phyloP scores from a whole-genome alignment of 108 stramenopile genomes.

The Skeletonema grethae region DNA sequence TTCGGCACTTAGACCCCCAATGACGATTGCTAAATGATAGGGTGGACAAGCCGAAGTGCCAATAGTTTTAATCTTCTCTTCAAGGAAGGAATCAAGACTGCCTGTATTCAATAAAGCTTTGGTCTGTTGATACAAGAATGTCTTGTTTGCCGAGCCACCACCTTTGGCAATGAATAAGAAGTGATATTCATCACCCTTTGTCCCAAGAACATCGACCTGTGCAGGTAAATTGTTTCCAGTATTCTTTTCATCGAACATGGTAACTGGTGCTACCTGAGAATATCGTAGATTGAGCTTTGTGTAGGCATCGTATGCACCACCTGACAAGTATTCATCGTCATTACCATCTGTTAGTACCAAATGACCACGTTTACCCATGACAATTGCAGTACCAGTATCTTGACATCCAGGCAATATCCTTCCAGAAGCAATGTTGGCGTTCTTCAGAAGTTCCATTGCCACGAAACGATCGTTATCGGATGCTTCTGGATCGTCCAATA shows the following conservation, averaged over 20 bases:
- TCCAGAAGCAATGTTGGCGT: constrained; percentile 93
- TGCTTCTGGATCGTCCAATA: constrained; percentile 95
- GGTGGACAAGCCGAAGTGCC: constrained; percentile 97
- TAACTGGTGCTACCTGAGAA: constrained; percentile 92
- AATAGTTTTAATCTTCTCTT: constrained; percentile 93
- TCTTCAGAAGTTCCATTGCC: constrained; percentile 94
- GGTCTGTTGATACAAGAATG: constrained; percentile 96
- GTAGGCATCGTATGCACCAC: constrained; percentile 93
- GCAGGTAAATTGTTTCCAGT: constrained; percentile 95
- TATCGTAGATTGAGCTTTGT: constrained; percentile 89
- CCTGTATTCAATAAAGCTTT: constrained; percentile 92
- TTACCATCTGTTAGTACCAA: constrained; percentile 93
- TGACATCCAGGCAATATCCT: constrained; percentile 93
- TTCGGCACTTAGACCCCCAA: constrained; percentile 94
- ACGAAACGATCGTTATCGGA: constrained; percentile 94
- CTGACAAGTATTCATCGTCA: constrained; percentile 88
- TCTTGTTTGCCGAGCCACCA: constrained; percentile 96
- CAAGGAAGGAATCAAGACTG: constrained; percentile 84
- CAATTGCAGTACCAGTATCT: constrained; percentile 96
- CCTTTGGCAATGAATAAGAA: constrained; percentile 98
- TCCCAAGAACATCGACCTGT: constrained; percentile 90
- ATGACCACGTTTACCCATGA: constrained; percentile 92
- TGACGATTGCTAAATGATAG: constrained; percentile 94
- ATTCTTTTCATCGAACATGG: constrained; percentile 95
- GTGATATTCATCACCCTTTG: constrained; percentile 85